Evolutionary conservation across 2,329 filamentous ascomycete species (phyloP), one percentile per base, ranked within the genome.

Genomic region (Pseudogymnoascus verrucosus): DNA sequence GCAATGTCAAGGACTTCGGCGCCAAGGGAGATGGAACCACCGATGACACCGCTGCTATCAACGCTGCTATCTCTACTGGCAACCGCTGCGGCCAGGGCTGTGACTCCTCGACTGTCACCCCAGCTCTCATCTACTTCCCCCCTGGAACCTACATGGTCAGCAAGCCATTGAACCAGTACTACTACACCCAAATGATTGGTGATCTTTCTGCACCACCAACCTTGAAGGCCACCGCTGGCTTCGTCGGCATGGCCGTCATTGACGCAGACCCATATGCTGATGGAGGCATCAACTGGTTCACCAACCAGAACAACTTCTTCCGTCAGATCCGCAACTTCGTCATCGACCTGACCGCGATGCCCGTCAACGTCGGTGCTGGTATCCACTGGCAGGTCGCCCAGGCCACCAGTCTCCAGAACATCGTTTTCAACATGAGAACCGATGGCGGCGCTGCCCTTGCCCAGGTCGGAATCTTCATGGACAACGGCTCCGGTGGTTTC

Each of bases 151-250:
- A 97, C 73, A 72, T 89, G 16, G 87, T 98, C 69, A 91, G 86
- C 73, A 83, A 80, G 71, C 90, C 93, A 21, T 85, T 98, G 68
- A 77, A 92, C 61, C 89, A 92, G 74, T 89, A 88, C 76, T 98
- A 98, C 81, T 96, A 96, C 79, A 96, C 93, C 8, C 92, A 97
- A 75, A 85, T 98, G 66, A 81, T 97, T 37, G 93, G 93, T 64
- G 92, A 98, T 78, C 86, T 88, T 60, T 73, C 84, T 70, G 80
- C 83, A 67, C 76, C 88, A 12, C 92, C 93, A 0, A 88, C 87
- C 0, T 80, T 97, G 75, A 91, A 93, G 78, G 89, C 89, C 2
- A 75, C 85, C 1, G 74, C 87, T 47, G 79, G 80, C 70, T 99
- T 98, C 72, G 68, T 80, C 2, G 95, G 93, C 57, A 96, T 97